Percentiles rank a stretch among this genome's conserved stretches.
Evolutionary conservation across 139 green algal genomes (phyloP).

Genomic region (Tetraselmis chui): DNA sequence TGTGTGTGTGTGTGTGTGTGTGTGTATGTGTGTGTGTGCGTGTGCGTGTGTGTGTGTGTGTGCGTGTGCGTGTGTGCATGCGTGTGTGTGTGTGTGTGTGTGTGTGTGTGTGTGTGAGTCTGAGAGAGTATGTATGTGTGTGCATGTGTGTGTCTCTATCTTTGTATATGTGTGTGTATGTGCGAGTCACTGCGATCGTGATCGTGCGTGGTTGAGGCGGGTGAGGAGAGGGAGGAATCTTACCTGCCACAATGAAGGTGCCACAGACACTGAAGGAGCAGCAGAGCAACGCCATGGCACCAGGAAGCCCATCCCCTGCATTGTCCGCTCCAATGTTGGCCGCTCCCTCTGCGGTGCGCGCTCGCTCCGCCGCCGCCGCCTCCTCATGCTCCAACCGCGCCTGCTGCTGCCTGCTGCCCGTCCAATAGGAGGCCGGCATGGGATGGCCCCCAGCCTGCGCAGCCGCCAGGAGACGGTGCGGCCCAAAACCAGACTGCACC

Average conservation of each 20-base stretch:
- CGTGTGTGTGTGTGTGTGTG: too few relatives aligned
- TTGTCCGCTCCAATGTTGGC: background rate
- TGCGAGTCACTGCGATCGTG: too few relatives aligned
- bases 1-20: too few relatives aligned
- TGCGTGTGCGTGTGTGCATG: too few relatives aligned
- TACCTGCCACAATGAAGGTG: conserved; percentile 46
- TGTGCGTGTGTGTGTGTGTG: too few relatives aligned
- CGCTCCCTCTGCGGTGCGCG: background rate
- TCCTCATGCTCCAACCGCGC: background rate
- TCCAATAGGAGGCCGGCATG: background rate
- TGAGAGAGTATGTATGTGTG: too few relatives aligned
- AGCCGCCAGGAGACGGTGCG: background rate
- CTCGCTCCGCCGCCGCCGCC: background rate
- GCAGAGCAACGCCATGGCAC: conserved; percentile 36
- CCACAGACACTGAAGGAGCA: conserved; percentile 58
- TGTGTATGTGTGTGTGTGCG: too few relatives aligned
- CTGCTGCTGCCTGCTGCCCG: background rate
- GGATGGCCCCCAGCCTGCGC: background rate
- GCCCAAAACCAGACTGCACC: background rate
- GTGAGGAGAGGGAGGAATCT: too few relatives aligned
- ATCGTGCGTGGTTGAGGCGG: too few relatives aligned
- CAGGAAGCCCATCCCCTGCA: background rate
- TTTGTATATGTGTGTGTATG: too few relatives aligned
- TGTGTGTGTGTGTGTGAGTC: too few relatives aligned
- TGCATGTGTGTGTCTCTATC: too few relatives aligned